Percentiles rank a stretch among this genome's conserved stretches.
Evolutionary conservation across 495 filamentous ascomycete genomes (phyloP).

Genomic region (Lepidopterella palustris): DNA sequence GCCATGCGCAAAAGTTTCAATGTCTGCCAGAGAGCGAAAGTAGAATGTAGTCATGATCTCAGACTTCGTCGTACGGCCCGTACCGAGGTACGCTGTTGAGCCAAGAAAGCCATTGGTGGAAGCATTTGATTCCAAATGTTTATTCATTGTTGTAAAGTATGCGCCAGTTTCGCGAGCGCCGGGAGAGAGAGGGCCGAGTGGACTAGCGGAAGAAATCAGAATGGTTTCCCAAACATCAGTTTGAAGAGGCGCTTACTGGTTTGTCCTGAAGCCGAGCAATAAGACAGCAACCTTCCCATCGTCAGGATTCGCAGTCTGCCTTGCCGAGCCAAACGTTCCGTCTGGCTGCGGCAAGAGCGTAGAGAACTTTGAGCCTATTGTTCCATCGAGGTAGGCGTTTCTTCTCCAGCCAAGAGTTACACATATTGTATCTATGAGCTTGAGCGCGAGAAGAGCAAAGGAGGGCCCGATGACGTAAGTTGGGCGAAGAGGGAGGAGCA

Average conservation of each 20-base stretch:
- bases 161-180: slow-evolving; percentile 13
- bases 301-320: slow-evolving; percentile 29
- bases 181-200: slow-evolving; percentile 19
- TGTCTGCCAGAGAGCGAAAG: slow-evolving; percentile 26
- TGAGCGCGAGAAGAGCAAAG: not conserved
- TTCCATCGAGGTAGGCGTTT: not conserved
- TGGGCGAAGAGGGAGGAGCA: not conserved
- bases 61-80: slow-evolving; percentile 29
- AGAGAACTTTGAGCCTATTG: slow-evolving; percentile 28
- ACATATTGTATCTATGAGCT: not conserved
- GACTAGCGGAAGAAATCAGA: not conserved
- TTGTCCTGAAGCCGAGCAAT: slow-evolving; percentile 38
- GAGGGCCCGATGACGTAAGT: not conserved
- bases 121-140: slow-evolving; percentile 1
- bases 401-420: not conserved
- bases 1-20: slow-evolving; percentile 48
- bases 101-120: slow-evolving; percentile 27
- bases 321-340: slow-evolving; percentile 28
- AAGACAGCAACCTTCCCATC: slow-evolving; percentile 38
- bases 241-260: slow-evolving; percentile 32
- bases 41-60: slow-evolving; percentile 43
- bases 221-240: not conserved
- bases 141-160: slow-evolving; percentile 16
- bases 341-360: slow-evolving; percentile 36
- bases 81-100: slow-evolving; percentile 12